Base-by-base conservation (phyloP, 2,329 filamentous ascomycete genomes). In the Aspergillus ruber region DNA sequence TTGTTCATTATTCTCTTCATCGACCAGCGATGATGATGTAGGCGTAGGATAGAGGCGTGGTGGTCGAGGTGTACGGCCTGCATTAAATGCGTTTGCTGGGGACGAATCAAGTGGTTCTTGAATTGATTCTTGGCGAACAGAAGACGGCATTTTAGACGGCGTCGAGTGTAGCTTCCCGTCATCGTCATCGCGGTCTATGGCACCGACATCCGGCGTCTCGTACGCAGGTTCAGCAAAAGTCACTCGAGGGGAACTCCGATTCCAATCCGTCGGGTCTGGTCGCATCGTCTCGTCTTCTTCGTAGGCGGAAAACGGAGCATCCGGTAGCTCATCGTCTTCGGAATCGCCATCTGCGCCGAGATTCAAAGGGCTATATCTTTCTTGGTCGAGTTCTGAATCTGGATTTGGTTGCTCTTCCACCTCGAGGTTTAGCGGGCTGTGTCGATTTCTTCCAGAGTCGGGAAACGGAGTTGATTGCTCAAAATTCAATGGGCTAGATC, bases 1-100 rank as follows among this genome's bases (percentile, higher is more conserved):
- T 29, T 56, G 55, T 6, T 56, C 50, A 29, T 56, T 53, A 15
- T 55, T 61, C 25, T 70, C 66, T 47, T 68, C 69, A 35, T 65
- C 68, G 40, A 58, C 51, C 46, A 66, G 58, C 32, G 69, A 71
- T 23, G 69, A 70, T 12, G 67, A 69, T 2, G 65, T 67, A 8
- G 68, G 68, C 9, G 65, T 68, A 10, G 69, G 68, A 48, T 72
- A 71, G n/a, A 55, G 58, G 43, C 62, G 64, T 43, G 59, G 59
- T 42, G 61, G 58, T 39, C 54, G 50, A 12, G 67, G 66, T 25
- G 61, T 65, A 49, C 56, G 63, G 17, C 62, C 60, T 12, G 63
- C 64, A 45, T 65, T 52, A 33, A 63, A 56, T 42, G 60, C 63
- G 45, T 68, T 67, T 42, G 64, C 57, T 4, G 62, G 58, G 21